Conservation (phyloP, 768 basidiomycete species). For the Nidularia sp. region DNA sequence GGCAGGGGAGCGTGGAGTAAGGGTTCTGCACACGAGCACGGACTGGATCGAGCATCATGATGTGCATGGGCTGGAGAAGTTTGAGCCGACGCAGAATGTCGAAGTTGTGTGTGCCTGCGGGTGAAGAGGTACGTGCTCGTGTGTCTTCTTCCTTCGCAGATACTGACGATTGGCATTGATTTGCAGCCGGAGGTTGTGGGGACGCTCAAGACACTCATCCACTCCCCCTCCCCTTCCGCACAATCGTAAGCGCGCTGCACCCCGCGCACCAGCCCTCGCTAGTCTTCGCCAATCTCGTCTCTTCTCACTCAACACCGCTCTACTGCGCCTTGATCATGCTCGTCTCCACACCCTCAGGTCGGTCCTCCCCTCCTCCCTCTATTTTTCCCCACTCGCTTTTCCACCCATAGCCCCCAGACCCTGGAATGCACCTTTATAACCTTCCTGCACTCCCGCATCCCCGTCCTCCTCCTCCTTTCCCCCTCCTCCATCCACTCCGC, state of each 20-base stretch:
- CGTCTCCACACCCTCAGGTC: neutral
- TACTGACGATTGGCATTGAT: too few species aligned
- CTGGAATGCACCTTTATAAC: too few species aligned
- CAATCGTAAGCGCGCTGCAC: slow-evolving; percentile 49
- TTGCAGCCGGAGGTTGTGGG: too few species aligned
- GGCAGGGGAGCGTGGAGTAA: slow-evolving; percentile 21
- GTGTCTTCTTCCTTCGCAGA: too few species aligned
- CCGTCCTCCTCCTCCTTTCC: too few species aligned
- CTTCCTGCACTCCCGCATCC: too few species aligned
- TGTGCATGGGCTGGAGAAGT: slow-evolving; percentile 53
- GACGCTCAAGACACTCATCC: slow-evolving; percentile 37
- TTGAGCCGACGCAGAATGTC: slow-evolving; percentile 61
- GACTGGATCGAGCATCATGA: slow-evolving; percentile 44
- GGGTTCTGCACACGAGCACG: slow-evolving; percentile 57
- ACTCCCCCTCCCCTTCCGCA: slow-evolving; percentile 44
- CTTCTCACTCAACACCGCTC: slow-evolving; percentile 54
- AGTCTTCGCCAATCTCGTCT: slow-evolving; percentile 46
- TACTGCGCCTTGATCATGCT: slow-evolving; percentile 20
- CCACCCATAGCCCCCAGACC: too few species aligned
- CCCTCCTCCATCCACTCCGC: too few species aligned
- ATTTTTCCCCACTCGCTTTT: too few species aligned
- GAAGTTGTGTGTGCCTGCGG: slow-evolving; percentile 35
- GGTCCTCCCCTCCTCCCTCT: too few species aligned
- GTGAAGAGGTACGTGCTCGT: too few species aligned
- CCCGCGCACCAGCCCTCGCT: slow-evolving; percentile 48